Evolutionary conservation across 2,329 filamentous ascomycete species (phyloP), one percentile per base, ranked within the genome.

Genomic region (Sporothrix pseudoabietina): DNA sequence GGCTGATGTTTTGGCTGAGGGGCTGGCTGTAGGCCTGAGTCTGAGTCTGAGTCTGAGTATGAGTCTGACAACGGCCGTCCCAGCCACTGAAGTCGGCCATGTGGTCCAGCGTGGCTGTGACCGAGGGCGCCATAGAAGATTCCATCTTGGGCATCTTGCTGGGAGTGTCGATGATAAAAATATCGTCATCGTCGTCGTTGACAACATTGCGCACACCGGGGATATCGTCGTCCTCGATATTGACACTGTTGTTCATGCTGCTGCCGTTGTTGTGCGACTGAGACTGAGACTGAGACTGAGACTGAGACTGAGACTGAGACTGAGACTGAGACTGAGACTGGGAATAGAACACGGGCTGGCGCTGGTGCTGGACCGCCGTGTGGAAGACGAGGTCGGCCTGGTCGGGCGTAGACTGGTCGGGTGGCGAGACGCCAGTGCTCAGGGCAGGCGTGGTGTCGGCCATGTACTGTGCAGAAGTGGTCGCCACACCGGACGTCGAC

Each of bases 111-210:
- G 41, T 57, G 26, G 66, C 63, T 52, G 68, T 41, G 55, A 65
- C 8, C 22, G 54, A 22, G 6, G 68, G 44, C 3, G 19, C 41
- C n/a, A 49, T 32, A 10, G 69, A 44, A 47, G 32, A 16, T 35
- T 69, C 72, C 63, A 47, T 52, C 71, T 72, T 30, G 35, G 74
- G 73, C 22, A 32, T 57, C 79, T 83, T 84, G 30, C 80, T 82
- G 1, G 82, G 82, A 1, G 82, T 83, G 32, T 80, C 78, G 32
- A 82, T 78, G 73, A 79, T 76, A 4, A 78, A 80, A 44, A 81
- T 79, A 70, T 78, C 80, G 75, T 80, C 76, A 30, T 78, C 72
- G 26, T 76, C 77, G 9, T 78, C 77, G 16, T 78, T 77, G 22
- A 78, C 77, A 8, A 35, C 8, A 35, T 4, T 8, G 44, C 78